Evolutionary conservation across 176 grass and related monocot genomes (phyloP), one percentile per base, ranked within the genome.

Genomic region (Leersia perrieri): DNA sequence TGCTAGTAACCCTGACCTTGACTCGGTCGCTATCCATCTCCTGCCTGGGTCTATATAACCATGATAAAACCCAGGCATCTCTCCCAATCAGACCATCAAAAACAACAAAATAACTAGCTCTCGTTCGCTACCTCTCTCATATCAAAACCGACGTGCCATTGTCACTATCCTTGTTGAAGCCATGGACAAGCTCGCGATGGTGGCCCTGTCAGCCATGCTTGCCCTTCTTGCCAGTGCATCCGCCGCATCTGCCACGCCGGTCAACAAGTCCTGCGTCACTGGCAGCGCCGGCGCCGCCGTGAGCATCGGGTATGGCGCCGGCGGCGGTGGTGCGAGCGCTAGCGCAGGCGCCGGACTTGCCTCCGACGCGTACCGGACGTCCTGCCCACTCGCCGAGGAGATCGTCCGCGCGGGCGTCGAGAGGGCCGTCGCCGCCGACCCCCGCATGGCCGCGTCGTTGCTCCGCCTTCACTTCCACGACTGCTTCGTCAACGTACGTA

Each of bases 391-490:
- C 18, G 94, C 87, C 0, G 92, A 97, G 85, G 89, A 88, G 9
- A 92, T 94, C 49, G 80, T 97, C 77, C 85, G 89, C 53, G 75
- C 89, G 1, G 87, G 38, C 11, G 94, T 97, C 11, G 82, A 94
- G 60, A 75, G 73, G 40, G 92, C 92, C 4, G 63, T 97, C 7
- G 79, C 83, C 9, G 68, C 35, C 18, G 94, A 94, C 15, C 87
- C 89, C 8, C 89, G 94, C 63, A 97, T 97, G 92, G 92, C 94
- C 0, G 94, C 94, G 18, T 97, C 94, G 4, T 87, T 97, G 44
- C 94, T 87, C 81, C 92, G 92, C 51, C 92, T 94, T 39, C 92
- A 91, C 70, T 84, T 83, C 85, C 87, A 86, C 23, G 87, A 95
- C 67, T 94, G 92, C 74, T 84, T 88, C 42, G 84, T 92, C 30